Percentiles rank a stretch among this genome's conserved stretches.
Evolutionary conservation across 179 eudicot genomes (phyloP).

Genomic region (Drosera spatulata): DNA sequence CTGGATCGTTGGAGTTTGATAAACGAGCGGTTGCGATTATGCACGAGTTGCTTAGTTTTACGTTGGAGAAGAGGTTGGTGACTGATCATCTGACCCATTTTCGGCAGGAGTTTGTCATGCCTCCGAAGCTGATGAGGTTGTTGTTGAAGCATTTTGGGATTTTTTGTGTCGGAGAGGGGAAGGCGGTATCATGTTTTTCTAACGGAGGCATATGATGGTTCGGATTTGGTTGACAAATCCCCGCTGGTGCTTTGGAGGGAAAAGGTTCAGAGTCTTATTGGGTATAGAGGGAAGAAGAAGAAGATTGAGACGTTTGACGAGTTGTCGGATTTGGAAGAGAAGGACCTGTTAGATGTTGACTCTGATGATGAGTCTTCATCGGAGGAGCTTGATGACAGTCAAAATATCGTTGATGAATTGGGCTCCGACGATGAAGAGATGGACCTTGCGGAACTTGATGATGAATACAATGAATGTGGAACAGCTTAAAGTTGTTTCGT

Average conservation of each 20-base stretch:
- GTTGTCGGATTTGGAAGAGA: conserved; percentile 37
- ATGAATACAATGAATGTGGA: too few species aligned
- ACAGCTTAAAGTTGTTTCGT: too few species aligned
- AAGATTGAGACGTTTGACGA: conserved; percentile 42
- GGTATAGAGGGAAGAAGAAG: conserved; percentile 63
- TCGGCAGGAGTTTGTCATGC: conserved; percentile 76
- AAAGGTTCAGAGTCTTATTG: conserved; percentile 56
- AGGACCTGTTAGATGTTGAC: conserved; percentile 35
- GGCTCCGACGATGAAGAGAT: conserved; percentile 44
- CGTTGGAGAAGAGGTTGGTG: conserved; percentile 75
- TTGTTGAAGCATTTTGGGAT: conserved; percentile 85
- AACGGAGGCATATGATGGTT: conserved; percentile 78
- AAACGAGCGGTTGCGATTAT: conserved; percentile 85
- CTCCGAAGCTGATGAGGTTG: conserved; percentile 93
- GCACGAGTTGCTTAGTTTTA: conserved; percentile 93
- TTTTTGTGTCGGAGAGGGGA: conserved; percentile 94
- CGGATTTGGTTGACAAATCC: conserved; percentile 64
- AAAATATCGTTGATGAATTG: conserved; percentile 28
- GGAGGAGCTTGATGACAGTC: conserved; percentile 20
- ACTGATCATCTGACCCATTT: conserved; percentile 95
- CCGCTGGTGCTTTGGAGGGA: conserved; percentile 89
- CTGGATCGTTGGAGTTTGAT: conserved; percentile 79
- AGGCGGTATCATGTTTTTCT: conserved; percentile 81
- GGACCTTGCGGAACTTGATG: conserved; percentile 57
- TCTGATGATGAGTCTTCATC: conserved; percentile 47